Base-by-base conservation (phyloP, 129 eudicot species). In the Artemisia tridentata region DNA sequence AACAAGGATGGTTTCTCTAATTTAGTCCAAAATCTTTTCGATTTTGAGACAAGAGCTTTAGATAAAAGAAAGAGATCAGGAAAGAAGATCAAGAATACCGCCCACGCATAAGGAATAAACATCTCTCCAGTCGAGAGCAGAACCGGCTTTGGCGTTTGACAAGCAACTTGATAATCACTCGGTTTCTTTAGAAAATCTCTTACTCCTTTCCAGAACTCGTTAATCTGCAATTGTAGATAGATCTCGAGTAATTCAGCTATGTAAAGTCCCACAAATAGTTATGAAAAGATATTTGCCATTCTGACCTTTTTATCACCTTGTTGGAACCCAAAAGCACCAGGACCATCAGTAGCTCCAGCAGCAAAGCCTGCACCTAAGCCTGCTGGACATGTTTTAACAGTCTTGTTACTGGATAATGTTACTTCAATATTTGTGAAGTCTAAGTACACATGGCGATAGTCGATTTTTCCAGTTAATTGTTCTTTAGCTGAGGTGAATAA, bases 291-390 rank as follows among this genome's bases (percentile, higher is more conserved):
- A 23, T 12, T 14, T 11, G 50, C 18, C 16, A 70, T 16, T 27
- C 73, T 64, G 52, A 87, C 93, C 85, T 84, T 75, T 11, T 71
- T 75, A 56, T 87, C 95, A n/a, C 95, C 95, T 75, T 87, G 95
- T 80, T 87, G 89, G 65, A 87, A 87, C 23, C 89, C 95, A 64
- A 84, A 84, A 67, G 80, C 87, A 56, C 95, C 95, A 14, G 95
- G 95, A 12, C 95, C 95, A 65, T 87, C 95, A 14, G 95, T 87
- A n/a, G 95, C 84, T 64, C 95, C 95, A 9, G 95, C 95, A 14
- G 95, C 95, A 75, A 87, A 87, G 9, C 89, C 95, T 0, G 85
- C 82, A 11, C 95, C 95, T 10, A 87, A 76, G 10, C 87, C 89
- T 53, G 95, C 95, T 4, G 89, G 95, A 72, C 95, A 87, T 27